Base-by-base conservation (phyloP, 2,329 filamentous ascomycete genomes). In the Paramyrothecium roridum region DNA sequence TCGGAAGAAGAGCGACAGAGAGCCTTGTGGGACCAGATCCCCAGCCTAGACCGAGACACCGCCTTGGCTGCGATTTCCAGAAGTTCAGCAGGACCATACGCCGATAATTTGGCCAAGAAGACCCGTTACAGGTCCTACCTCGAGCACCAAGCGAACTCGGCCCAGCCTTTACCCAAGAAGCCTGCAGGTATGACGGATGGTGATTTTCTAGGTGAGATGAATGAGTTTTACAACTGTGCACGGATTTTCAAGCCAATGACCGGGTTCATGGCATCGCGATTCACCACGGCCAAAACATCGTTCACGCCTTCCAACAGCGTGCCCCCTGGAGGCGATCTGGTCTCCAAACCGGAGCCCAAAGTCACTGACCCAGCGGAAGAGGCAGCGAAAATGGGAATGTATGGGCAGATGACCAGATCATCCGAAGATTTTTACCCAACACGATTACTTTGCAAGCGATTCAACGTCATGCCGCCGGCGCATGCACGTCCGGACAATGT, bases 381-480 rank as follows among this genome's bases (percentile, higher is more conserved):
- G 63, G 95, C 95, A 1, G 95, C 95, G 8, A 90, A 83, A 65
- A 76, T 97, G 67, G 92, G 91, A 55, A 96, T 98, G 92, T 97
- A 93, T 72, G 95, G 95, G 1, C 81, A 86, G 16, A 82, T 98
- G 84, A 99, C 95, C 3, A 81, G 95, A 58, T 85, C 80, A 21
- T 78, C 80, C 0, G 71, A 83, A 8, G 82, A 86, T 4, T 98
- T 96, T 71, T 87, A 87, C 63, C 95, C 95, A 1, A 87, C 88
- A 1, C 80, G 92, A 54, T 74, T 99, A 45, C 74, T 98, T n/a
- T 98, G 93, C 74, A 99, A 98, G 70, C 82, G 95, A 10, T 96
- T 99, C 73, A 92, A 92, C 63, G 88, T 98, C n/a, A 85, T 81
- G 57, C 84, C 89, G 10, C 91, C 93, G 0, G 80, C 82, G 11